Base-by-base conservation (phyloP, 257 asterid genomes). In the Solanum chmielewskii region DNA sequence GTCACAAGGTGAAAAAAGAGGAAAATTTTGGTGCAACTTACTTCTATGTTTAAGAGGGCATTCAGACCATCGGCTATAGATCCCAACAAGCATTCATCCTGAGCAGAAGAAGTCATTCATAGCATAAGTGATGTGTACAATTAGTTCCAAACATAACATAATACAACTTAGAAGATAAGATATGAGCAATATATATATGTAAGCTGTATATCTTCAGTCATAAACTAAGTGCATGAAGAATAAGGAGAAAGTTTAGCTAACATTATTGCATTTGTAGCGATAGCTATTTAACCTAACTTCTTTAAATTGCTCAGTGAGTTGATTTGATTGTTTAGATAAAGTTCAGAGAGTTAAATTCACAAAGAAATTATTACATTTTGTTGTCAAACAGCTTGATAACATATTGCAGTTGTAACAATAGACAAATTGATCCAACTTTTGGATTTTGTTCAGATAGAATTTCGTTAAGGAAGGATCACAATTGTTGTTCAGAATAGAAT, bases 1-100 rank as follows among this genome's bases (percentile, higher is more conserved):
- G 27, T 5, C 37, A 80, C 60, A n/a, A 82, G 59, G 84, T 20
- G 15, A 71, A 83, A 66, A 86, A 83, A 85, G 76, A 71, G 44
- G 85, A 64, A 44, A 70, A 25, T 60, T 5, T 75, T 42, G 16
- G 31, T 10, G 76, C 45, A 86, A 86, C 98, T 93, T 92, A 97
- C 99, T 93, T 96, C 99, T 87, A 97, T 93, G 86, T 89, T 94
- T 66, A 97, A 90, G 88, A 97, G 92, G 56, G 99, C 95, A 89
- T 96, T 96, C 85, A 97, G 91, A 60, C 99, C 99, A 77, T 96
- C 98, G 90, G 94, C 98, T 89, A 97, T 89, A 37, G 98, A 90
- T 52, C 93, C 89, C 93, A 96, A 88, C 85, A 94, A 88, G 90
- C 78, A 86, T 86, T 92, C 90, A 91, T 95, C 98, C 99, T 97